Evolutionary conservation across 441 rosid species (phyloP), one percentile per base, ranked within the genome.

Genomic region (Populus hybrid): DNA sequence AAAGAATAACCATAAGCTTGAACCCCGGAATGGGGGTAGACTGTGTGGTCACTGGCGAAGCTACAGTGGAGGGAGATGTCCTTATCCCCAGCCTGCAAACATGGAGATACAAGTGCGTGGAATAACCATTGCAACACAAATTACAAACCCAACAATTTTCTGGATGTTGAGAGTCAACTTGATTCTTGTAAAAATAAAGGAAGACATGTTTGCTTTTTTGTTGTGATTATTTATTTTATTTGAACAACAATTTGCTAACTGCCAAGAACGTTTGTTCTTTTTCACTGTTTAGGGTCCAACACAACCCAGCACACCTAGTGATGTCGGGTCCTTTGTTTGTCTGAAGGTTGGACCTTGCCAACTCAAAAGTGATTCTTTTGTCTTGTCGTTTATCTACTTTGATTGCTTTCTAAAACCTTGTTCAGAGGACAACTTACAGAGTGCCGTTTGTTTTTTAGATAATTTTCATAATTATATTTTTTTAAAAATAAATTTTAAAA

Each of bases 331-430:
- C 69, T 73, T 16, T 36, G 6, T 14, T 42, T 36, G 71, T 42
- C 59, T 16, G 26, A 70, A 35, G 26, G n/a, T 67, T 69, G 34
- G n/a, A 16, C 35, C 18, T 67, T 74, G 71, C 78, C 82, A 74
- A 36, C 78, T 79, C 78, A 74, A 73, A 73, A 73, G 54, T 36
- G 34, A 26, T 26, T 46, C 57, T 12, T 14, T 46, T 46, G 57
- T 46, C 18, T 46, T 46, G 57, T 46, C 57, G 57, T 46, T 12
- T 46, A 46, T 14, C 57, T 46, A 12, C 18, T 46, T 46, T 46
- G 57, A 46, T 46, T 46, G 57, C 57, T 46, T 46, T 38, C 42
- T 38, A 38, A n/a, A n/a, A n/a, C n/a, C n/a, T n/a, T n/a, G n/a
- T n/a, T n/a, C n/a, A n/a, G n/a, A n/a, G n/a, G n/a, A n/a, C n/a